Base-by-base conservation (phyloP, 1,139 yeast species). In the Lodderomyces theae region DNA sequence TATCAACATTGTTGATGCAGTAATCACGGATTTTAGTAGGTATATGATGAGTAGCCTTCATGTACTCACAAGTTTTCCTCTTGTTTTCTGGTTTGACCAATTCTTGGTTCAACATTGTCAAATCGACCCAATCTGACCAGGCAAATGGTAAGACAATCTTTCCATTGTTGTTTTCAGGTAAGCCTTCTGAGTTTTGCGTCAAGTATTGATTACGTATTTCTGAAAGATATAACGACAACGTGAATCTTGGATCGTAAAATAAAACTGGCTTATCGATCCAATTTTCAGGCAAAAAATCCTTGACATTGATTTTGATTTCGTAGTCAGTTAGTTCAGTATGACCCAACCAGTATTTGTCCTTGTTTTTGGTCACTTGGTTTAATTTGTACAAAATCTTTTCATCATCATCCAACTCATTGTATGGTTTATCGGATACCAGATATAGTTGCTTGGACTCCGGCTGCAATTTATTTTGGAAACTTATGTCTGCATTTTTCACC, bases 211-310 rank as follows among this genome's bases (percentile, higher is more conserved):
- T 38, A 15, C 54, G 52, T n/a, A 67, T 44, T 41, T 63, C 56
- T 42, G 66, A 57, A 36, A 64, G 56, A 53, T 74, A 74, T 11
- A 74, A 58, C 1, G 71, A 66, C 33, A 74, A 49, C 7, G 80
- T 74, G 50, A 76, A 66, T 32, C 81, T 56, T 2, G 79, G 78
- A 45, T 77, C 81, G 47, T 42, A 48, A 30, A 40, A 47, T 35
- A 48, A 35, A 15, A 40, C 39, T 15, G 56, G 53, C 35, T 46
- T 50, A 31, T 50, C 47, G 5, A 36, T 40, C 57, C 50, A 51
- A 23, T 42, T 52, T n/a, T 46, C 52, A 19, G 42, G 32, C 30
- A 46, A 39, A 42, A 52, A 58, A 33, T 58, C 58, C 8, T 49
- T 47, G n/a, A 58, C 53, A 18, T 51, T 50, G 11, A 63, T 49